Evolutionary conservation across 306 rosid species (phyloP).

Genomic region (Lathyrus sativus): DNA sequence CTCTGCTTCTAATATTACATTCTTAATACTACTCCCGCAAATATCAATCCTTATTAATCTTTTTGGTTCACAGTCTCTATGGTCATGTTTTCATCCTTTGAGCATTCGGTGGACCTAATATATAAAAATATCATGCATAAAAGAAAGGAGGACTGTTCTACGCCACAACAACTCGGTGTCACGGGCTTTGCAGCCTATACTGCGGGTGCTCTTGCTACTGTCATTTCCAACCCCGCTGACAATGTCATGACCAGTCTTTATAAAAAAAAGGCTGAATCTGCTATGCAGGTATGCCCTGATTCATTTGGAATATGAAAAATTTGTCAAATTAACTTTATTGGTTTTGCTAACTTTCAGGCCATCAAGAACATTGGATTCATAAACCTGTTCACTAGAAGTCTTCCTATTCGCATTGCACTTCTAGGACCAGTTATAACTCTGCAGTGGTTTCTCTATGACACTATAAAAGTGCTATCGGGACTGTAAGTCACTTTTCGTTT

Average conservation of each 20-base stretch:
- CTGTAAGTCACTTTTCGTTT: too few relatives aligned
- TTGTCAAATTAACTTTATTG: too few relatives aligned
- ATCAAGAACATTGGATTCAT: too few relatives aligned
- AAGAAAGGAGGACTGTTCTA: constrained; percentile 66
- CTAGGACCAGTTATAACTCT: too few relatives aligned
- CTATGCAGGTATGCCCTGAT: neutral
- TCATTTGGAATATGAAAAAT: too few relatives aligned
- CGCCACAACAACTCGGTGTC: constrained; percentile 66
- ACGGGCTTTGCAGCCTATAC: constrained; percentile 70
- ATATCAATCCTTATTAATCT: too few relatives aligned
- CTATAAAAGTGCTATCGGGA: too few relatives aligned
- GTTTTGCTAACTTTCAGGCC: too few relatives aligned
- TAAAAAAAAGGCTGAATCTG: constrained; percentile 61
- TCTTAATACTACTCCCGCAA: too few relatives aligned
- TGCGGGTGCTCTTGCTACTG: constrained; percentile 64
- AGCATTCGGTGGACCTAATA: constrained; percentile 67
- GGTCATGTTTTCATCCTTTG: constrained; percentile 74
- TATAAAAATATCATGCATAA: constrained; percentile 50
- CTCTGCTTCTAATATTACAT: neutral
- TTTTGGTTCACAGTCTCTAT: constrained; percentile 52
- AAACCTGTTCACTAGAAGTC: too few relatives aligned
- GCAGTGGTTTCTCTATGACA: too few relatives aligned
- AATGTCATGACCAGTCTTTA: constrained; percentile 63
- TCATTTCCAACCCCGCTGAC: constrained; percentile 76
- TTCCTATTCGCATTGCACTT: too few relatives aligned